A percentile compares a stretch with the other conserved stretches of the same genome.
phyloP scores from a whole-genome alignment of 2,329 filamentous ascomycete genomes.

The Colletotrichum sp. region DNA sequence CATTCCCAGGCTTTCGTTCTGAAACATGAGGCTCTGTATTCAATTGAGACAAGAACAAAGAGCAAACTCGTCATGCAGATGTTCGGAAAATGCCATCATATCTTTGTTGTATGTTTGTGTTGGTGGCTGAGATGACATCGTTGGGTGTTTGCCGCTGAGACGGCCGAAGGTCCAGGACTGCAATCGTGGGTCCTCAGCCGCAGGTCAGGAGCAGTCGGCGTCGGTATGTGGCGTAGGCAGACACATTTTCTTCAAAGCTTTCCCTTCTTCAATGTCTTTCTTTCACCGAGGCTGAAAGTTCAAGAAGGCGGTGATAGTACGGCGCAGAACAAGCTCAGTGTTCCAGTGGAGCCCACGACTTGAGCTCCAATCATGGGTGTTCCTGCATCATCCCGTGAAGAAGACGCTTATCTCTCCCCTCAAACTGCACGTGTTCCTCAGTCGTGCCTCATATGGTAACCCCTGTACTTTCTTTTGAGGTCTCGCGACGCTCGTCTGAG shows the following conservation, averaged over 20 bases:
- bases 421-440: not conserved
- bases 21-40: not conserved
- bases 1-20: not conserved
- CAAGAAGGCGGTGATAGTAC: not conserved
- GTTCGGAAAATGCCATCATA: not conserved
- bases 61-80: not conserved
- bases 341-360: not conserved
- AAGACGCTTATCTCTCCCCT: not conserved
- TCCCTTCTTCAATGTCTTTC: fast-evolving
- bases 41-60: not conserved
- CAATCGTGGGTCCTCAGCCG: not conserved
- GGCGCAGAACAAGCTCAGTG: not conserved
- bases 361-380: fast-evolving
- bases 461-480: not conserved
- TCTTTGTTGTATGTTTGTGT: not conserved
- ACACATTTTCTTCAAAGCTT: not conserved
- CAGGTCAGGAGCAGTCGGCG: not conserved
- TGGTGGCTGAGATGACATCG: not conserved
- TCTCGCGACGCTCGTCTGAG: not conserved
- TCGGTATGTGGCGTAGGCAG: not conserved
- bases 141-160: too few relatives aligned
- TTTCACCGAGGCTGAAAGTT: not conserved
- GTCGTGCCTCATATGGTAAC: fast-evolving
- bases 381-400: too few relatives aligned
- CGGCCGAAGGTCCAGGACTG: fast-evolving